Percentiles rank a stretch among this genome's conserved stretches.
Evolutionary conservation across 2,329 filamentous ascomycete genomes (phyloP).

Genomic region (Dothistroma septosporum): DNA sequence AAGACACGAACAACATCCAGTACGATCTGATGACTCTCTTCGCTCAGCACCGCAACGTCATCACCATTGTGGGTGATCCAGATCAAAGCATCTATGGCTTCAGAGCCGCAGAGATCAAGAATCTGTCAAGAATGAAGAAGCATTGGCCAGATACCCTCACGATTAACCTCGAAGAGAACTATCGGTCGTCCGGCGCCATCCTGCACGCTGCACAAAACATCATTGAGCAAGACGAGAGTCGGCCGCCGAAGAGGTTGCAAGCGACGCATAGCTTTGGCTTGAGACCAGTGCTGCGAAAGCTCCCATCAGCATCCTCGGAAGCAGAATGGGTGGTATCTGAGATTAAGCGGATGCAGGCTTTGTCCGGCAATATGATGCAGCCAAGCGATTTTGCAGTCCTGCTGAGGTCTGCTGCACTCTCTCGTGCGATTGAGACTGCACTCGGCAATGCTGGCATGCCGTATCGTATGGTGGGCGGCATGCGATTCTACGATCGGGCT

Average conservation of each 20-base stretch:
- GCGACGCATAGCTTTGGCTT: constrained; percentile 78
- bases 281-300: constrained; percentile 71
- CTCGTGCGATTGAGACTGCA: constrained; percentile 77
- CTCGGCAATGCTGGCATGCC: constrained; percentile 76
- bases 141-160: constrained; percentile 76
- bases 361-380: constrained; percentile 70
- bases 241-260: constrained; percentile 74
- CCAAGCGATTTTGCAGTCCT: constrained; percentile 80
- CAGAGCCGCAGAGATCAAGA: constrained; percentile 86
- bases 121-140: constrained; percentile 70
- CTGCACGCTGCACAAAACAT: constrained; percentile 74
- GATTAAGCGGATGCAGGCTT: constrained; percentile 63
- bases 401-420: constrained; percentile 77
- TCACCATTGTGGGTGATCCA: constrained; percentile 93
- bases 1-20: constrained; percentile 93
- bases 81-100: constrained; percentile 98
- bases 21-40: constrained; percentile 91
- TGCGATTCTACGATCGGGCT: constrained; percentile 83
- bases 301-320: constrained; percentile 67
- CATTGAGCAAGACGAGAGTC: constrained; percentile 80
- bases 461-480: constrained; percentile 89
- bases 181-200: constrained; percentile 84
- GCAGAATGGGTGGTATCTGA: constrained; percentile 86
- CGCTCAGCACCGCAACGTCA: constrained; percentile 65
- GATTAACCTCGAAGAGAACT: constrained; percentile 87